Evolutionary conservation across 2,329 filamentous ascomycete species (phyloP), one percentile per base, ranked within the genome.

Genomic region (Curvularia sp.): DNA sequence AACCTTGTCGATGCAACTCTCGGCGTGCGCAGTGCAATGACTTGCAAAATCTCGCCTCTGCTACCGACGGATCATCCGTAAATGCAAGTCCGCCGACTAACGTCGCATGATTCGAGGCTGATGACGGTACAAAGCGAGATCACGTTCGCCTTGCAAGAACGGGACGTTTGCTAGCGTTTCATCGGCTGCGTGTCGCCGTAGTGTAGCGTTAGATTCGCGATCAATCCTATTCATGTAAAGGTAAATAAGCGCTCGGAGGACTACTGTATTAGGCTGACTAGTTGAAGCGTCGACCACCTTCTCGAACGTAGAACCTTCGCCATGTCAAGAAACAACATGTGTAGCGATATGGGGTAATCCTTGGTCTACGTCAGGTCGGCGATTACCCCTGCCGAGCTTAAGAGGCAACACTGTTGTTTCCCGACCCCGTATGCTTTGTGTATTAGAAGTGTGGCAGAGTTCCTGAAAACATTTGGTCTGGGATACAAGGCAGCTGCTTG

Each of bases 361-460:
- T 35, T 28, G 20, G 28, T 26, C 28, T 31, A 42, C 46, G 6
- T 44, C 24, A 22, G 31, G 30, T 49, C 31, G 35, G 47, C 35
- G 52, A 43, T 46, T 18, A 44, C 46, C 44, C 20, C 33, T 35
- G 44, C 31, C 38, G 38, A 31, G 33, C 24, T 30, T 35, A 18
- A 10, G 18, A 49, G 39, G 9, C 26, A 22, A 33, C 39, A 22
- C 44, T 10, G 20, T 30, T 35, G 31, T 49, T 18, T 50, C 28
- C 24, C n/a, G 18, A 39, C 55, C 13, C 3, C 38, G 31, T 52
- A 55, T 49, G 44, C 35, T 58, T 58, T 49, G 55, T 55, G 50
- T 51, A 49, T 55, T 48, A 43, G 20, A 28, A 49, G 3, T 3
- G n/a, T 20, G 30, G 30, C 51, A 58, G 49, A 39, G 51, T 49